phyloP scores from a whole-genome alignment of 257 asterid species.

The Mentha longifolia region DNA sequence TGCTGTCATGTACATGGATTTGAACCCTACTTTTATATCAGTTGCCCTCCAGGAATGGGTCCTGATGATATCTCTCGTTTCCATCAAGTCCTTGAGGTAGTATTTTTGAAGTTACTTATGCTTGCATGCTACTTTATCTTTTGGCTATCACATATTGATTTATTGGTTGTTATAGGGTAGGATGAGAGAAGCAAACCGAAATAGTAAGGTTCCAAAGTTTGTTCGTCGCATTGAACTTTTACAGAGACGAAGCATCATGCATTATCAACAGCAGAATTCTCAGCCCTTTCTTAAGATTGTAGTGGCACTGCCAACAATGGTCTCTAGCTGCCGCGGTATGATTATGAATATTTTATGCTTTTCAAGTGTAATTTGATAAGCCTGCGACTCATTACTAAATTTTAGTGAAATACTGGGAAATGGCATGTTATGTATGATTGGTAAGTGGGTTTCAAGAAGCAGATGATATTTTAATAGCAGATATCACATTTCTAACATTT shows the following conservation, averaged over 20 bases:
- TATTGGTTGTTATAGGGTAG: conserved; percentile 59
- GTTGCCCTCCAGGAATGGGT: conserved; percentile 95
- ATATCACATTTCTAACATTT: conserved; percentile 26
- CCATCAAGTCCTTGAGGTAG: conserved; percentile 92
- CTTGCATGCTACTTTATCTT: conserved; percentile 4
- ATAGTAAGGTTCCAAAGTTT: conserved; percentile 66
- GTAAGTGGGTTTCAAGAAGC: conserved; percentile 9
- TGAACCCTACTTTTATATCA: conserved; percentile 91
- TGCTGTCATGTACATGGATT: conserved; percentile 96
- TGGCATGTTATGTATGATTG: conserved; percentile 20
- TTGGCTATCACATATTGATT: conserved; percentile 22
- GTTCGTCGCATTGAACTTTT: conserved; percentile 83
- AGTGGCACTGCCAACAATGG: conserved; percentile 97
- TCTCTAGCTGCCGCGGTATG: conserved; percentile 93
- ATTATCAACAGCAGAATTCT: conserved; percentile 78
- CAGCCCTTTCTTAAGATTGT: conserved; percentile 93
- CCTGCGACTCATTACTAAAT: conserved; percentile 2
- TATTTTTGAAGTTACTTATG: conserved; percentile 4
- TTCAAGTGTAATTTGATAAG: conserved; percentile 22
- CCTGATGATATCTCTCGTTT: conserved; percentile 93
- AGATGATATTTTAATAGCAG: conserved; percentile 13
- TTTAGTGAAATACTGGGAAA: conserved; percentile 25
- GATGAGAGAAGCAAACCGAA: conserved; percentile 84
- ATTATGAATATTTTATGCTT: conserved; percentile 21
- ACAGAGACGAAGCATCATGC: conserved; percentile 88